Evolutionary conservation across 176 grass and related monocot genomes (phyloP).

Genomic region (Hsuehochloa calcarea): DNA sequence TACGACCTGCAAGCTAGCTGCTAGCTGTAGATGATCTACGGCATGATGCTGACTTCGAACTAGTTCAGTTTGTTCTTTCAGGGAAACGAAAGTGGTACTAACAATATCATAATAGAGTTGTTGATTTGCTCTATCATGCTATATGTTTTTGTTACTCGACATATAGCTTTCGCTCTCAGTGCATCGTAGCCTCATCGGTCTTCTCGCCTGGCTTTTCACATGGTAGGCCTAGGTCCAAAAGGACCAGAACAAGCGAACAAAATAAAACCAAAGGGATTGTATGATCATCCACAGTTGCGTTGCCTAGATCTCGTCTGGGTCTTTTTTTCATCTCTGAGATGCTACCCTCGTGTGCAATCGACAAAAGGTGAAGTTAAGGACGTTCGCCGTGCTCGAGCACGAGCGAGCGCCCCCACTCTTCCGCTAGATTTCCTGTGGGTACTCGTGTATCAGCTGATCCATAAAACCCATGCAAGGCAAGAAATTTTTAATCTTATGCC

Average conservation of each 20-base stretch:
- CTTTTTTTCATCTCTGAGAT: not conserved
- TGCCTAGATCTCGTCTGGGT: conserved; percentile 34
- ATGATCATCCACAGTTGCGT: not conserved
- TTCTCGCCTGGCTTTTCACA: conserved; percentile 27
- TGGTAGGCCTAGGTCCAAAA: conserved; percentile 29
- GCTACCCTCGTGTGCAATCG: not conserved
- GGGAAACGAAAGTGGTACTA: not conserved
- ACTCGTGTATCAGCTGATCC: too few relatives aligned
- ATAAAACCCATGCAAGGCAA: too few relatives aligned
- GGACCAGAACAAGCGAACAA: not conserved
- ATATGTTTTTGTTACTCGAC: not conserved
- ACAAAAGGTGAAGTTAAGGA: too few relatives aligned
- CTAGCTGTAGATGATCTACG: not conserved
- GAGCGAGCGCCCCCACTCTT: too few relatives aligned
- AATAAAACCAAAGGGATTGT: conserved; percentile 17
- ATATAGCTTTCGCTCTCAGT: not conserved
- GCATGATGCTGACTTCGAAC: not conserved
- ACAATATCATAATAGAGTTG: not conserved
- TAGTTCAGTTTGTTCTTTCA: not conserved
- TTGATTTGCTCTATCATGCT: not conserved
- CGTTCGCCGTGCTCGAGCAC: too few relatives aligned
- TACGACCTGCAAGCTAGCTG: not conserved
- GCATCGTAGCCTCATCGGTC: not conserved
- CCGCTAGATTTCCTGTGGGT: too few relatives aligned
- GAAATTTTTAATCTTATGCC: too few relatives aligned